These are phyloP conservation scores for Eucalyptus pumila DNA, from an alignment of 345 rosid genomes.

Conservation along the genomic window DNA sequence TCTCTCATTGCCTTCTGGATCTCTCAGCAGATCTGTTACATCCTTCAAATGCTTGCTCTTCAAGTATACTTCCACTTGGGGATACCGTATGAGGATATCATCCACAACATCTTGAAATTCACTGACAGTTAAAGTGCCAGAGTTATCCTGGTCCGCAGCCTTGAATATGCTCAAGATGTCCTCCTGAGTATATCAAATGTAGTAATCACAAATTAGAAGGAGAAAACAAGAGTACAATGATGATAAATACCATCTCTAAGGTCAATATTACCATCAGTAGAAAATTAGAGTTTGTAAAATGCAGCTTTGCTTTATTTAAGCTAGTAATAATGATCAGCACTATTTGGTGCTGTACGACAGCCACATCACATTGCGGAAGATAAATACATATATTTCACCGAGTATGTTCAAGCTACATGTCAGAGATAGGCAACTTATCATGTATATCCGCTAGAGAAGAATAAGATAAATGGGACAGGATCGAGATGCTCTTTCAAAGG, in stretches of 20 bases:
- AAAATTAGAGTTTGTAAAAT: neutral
- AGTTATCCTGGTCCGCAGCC: constrained; percentile 82
- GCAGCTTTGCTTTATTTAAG: neutral
- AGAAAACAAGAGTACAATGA: neutral
- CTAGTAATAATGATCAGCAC: neutral
- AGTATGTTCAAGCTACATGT: neutral
- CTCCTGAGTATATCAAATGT: constrained; percentile 26
- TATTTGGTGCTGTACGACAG: neutral
- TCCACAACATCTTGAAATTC: constrained; percentile 75
- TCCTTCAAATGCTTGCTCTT: constrained; percentile 48
- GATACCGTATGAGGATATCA: constrained; percentile 69
- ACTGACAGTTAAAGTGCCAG: constrained; percentile 55
- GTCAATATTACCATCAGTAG: neutral
- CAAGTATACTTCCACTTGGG: constrained; percentile 67
- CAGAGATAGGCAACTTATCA: neutral
- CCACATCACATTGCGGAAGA: neutral
- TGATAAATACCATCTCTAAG: neutral
- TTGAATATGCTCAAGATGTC: constrained; percentile 56
- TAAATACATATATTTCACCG: neutral
- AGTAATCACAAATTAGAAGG: neutral
- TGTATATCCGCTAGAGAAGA: neutral
- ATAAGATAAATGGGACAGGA: neutral
- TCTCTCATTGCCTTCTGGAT: constrained; percentile 48
- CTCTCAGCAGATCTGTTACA: constrained; percentile 54
- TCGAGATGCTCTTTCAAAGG: neutral